phyloP scores from a whole-genome alignment of 805 yeast species.

The Candida chauliodis region DNA sequence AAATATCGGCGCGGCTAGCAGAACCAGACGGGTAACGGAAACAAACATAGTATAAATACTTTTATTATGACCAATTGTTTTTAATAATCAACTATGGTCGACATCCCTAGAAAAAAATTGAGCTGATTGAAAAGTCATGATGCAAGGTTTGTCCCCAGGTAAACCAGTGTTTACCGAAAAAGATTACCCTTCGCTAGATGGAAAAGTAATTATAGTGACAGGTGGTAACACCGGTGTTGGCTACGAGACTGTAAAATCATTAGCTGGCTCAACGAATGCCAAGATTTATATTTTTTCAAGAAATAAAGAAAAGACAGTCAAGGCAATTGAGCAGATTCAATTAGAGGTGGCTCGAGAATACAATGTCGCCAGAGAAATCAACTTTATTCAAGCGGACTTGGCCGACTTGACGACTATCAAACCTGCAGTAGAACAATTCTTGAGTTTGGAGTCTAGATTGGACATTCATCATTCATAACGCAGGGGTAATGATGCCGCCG shows the following conservation, averaged over 20 bases:
- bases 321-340: constrained; percentile 22
- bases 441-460: constrained; percentile 11
- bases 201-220: constrained; percentile 36
- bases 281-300: constrained; percentile 37
- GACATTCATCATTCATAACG: constrained; percentile 22
- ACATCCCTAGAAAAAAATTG: constrained; percentile 6
- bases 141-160: constrained; percentile 11
- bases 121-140: constrained; percentile 6
- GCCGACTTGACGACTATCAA: constrained; percentile 41
- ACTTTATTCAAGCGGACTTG: constrained; percentile 21
- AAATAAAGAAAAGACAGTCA: constrained; percentile 24
- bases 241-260: constrained; percentile 25
- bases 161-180: constrained; percentile 10
- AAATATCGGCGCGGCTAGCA: too few relatives aligned
- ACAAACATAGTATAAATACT: too few relatives aligned
- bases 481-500: constrained; percentile 28
- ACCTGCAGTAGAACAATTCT: constrained; percentile 29
- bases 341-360: constrained; percentile 18
- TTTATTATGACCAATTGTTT: too few relatives aligned
- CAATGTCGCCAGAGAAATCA: constrained; percentile 10
- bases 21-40: too few relatives aligned
- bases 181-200: constrained; percentile 29
- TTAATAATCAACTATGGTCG: constrained; percentile 1
- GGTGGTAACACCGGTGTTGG: constrained; percentile 38
- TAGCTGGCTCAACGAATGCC: constrained; percentile 26